Conservation (phyloP, 2,329 filamentous ascomycete genomes). For the Exserohilum turcica region DNA sequence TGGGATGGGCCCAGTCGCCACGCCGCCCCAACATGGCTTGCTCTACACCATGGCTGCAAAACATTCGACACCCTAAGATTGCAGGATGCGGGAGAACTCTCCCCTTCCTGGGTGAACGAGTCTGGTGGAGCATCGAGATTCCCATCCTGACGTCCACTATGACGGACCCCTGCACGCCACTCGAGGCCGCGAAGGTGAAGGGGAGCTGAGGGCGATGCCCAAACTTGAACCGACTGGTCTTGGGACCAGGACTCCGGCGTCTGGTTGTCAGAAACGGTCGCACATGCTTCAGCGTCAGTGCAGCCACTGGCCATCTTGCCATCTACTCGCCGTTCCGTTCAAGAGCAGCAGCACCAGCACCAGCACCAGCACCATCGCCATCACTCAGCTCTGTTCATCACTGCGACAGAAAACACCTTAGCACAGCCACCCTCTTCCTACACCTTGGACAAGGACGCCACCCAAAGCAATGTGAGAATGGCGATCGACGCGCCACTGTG, state of each 20-base stretch:
- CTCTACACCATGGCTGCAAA: too few relatives aligned
- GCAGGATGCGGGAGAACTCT: slow-evolving; percentile 4
- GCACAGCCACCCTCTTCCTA: not conserved
- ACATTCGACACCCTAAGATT: slow-evolving; percentile 5
- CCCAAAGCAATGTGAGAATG: not conserved
- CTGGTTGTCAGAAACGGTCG: not conserved
- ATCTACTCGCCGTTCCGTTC: not conserved
- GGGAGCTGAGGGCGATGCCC: not conserved
- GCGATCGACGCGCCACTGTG: not conserved
- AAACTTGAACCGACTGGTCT: not conserved
- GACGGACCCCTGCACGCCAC: not conserved
- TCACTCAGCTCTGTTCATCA: not conserved
- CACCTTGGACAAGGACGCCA: not conserved
- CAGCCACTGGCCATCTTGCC: not conserved
- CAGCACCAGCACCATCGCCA: too few relatives aligned
- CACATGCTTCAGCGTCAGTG: not conserved
- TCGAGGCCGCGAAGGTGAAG: too few relatives aligned
- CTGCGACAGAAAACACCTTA: not conserved
- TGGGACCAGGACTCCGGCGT: not conserved
- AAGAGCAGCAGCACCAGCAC: too few relatives aligned
- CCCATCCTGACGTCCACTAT: not conserved
- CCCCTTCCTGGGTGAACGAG: not conserved
- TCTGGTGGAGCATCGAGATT: not conserved
- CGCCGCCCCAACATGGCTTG: too few relatives aligned
- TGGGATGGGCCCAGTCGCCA: not conserved